Conservation (phyloP, 139 green algal species). For the Microglena sp. region DNA sequence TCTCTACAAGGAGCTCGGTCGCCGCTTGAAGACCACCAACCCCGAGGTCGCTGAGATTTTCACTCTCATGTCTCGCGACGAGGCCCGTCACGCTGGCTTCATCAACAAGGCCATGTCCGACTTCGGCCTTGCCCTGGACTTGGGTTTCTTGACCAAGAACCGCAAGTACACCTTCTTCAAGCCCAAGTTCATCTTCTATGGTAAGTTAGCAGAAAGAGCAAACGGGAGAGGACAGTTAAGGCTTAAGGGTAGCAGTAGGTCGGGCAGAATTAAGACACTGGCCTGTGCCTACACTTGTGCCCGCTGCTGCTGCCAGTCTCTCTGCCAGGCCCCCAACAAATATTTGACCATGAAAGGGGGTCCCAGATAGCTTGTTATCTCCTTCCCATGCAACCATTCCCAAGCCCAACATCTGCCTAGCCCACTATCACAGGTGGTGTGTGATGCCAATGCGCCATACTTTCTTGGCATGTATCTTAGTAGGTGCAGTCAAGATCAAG, state of each 20-base stretch:
- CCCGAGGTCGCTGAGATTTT: conserved; percentile 84
- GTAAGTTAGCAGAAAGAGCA: background rate
- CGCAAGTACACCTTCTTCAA: conserved; percentile 85
- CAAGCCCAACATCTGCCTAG: no score
- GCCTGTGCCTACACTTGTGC: no score
- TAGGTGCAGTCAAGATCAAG: no score
- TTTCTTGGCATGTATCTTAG: no score
- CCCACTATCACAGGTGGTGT: no score
- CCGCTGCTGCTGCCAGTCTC: no score
- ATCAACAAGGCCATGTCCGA: conserved; percentile 41
- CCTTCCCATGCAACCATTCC: no score
- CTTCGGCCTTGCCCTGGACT: conserved; percentile 80
- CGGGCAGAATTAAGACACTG: background rate
- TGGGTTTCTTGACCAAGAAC: conserved; percentile 99
- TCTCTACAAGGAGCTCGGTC: conserved; percentile 98
- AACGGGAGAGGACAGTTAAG: background rate
- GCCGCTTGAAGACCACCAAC: conserved; percentile 90
- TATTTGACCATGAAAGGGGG: no score
- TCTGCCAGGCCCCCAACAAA: no score
- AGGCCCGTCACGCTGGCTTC: conserved; percentile 97
- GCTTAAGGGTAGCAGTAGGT: no score
- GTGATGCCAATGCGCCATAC: no score
- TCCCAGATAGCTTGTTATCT: no score
- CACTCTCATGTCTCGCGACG: conserved; percentile 96
- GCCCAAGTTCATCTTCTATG: conserved; percentile 73